Conservation (phyloP, 768 basidiomycete species). For the Pilatotrama ljubarskyi region DNA sequence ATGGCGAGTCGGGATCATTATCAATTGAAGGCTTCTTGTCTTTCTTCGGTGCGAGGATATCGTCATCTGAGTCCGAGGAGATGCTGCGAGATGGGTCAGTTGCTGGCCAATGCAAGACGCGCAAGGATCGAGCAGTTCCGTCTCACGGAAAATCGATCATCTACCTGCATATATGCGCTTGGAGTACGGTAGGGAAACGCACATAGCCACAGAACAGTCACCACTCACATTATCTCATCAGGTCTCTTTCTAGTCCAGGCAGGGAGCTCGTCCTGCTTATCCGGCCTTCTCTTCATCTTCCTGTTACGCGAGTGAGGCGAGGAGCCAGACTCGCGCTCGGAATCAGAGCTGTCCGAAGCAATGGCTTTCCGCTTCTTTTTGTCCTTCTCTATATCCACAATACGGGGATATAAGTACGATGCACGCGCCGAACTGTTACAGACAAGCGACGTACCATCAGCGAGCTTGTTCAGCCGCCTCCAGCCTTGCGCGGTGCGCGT, state of each 20-base stretch:
- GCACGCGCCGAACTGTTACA: background rate
- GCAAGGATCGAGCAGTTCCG: background rate
- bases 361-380: slow-evolving; percentile 9
- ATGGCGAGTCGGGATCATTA: background rate
- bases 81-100: slow-evolving; percentile 26
- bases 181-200: too few species aligned
- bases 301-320: slow-evolving; percentile 10
- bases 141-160: background rate
- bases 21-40: background rate
- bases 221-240: slow-evolving; percentile 12
- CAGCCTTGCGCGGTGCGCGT: slow-evolving; percentile 57
- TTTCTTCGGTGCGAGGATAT: slow-evolving; percentile 36
- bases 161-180: background rate
- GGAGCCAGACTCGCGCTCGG: slow-evolving; percentile 5
- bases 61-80: slow-evolving; percentile 49
- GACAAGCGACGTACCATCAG: slow-evolving; percentile 48
- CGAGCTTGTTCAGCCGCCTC: slow-evolving; percentile 57
- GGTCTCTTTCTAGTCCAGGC: slow-evolving; percentile 22
- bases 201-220: background rate
- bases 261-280: slow-evolving; percentile 6
- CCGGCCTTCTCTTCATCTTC: slow-evolving; percentile 9
- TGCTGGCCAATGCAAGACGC: background rate
- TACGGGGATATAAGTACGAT: background rate
- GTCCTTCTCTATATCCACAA: slow-evolving; percentile 7
- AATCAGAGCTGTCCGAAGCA: slow-evolving; percentile 11